Percentiles rank a stretch among this genome's conserved stretches.
Evolutionary conservation across 140 eudicot species (phyloP).

Genomic region (Flaveria floridana): DNA sequence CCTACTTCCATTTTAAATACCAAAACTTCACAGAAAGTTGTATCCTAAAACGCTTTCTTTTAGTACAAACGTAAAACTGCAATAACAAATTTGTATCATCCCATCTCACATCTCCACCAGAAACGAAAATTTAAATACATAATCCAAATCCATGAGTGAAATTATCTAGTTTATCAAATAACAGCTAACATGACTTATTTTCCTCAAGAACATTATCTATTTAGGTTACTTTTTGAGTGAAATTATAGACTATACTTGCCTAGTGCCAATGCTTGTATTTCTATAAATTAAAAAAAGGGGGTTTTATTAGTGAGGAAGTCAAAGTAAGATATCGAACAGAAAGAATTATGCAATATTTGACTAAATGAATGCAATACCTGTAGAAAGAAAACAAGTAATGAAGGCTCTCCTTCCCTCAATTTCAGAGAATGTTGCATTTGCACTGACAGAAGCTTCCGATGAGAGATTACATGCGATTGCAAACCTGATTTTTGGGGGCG

Average conservation of each 20-base stretch:
- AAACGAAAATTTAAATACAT: too few relatives aligned
- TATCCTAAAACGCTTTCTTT: not conserved
- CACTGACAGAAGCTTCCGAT: constrained; percentile 34
- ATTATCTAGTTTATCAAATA: too few relatives aligned
- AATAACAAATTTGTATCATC: constrained; percentile 1
- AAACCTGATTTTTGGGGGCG: constrained; percentile 29
- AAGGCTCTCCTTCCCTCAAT: constrained; percentile 63
- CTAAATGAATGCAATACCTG: constrained; percentile 45
- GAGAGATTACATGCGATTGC: constrained; percentile 48
- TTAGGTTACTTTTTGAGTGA: too few relatives aligned
- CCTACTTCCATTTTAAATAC: not conserved
- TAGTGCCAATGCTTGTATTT: not conserved
- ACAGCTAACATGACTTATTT: not conserved
- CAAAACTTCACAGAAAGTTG: not conserved
- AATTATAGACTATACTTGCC: too few relatives aligned
- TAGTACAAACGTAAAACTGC: constrained; percentile 1
- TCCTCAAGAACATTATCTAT: not conserved
- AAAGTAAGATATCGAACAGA: not conserved
- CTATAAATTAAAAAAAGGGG: not conserved
- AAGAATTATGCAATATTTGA: not conserved
- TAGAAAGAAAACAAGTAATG: constrained; percentile 52
- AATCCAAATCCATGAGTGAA: not conserved
- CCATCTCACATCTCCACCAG: too few relatives aligned
- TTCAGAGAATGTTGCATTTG: constrained; percentile 22
- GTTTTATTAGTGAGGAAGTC: not conserved